Conservation (phyloP, 2,329 filamentous ascomycete species). For the Passalora sequoiae region DNA sequence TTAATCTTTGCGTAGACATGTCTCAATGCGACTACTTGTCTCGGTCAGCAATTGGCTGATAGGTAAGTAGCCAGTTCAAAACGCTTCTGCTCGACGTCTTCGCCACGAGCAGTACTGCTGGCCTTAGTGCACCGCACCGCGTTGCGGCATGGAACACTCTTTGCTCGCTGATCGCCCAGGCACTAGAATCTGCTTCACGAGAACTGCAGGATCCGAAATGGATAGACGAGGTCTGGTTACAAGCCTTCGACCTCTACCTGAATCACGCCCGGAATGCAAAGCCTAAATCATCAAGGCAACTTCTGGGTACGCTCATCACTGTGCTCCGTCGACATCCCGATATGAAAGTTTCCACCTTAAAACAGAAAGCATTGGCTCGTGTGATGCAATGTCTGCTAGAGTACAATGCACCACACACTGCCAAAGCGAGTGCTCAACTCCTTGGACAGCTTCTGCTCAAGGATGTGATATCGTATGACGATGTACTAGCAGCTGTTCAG, state of each 20-base stretch:
- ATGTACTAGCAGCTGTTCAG: slow-evolving; percentile 5
- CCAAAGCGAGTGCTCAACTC: slow-evolving; percentile 21
- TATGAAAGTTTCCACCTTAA: slow-evolving; percentile 1
- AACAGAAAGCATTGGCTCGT: slow-evolving; percentile 18
- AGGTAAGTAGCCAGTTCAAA: slow-evolving; percentile 23
- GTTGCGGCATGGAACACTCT: slow-evolving; percentile 46
- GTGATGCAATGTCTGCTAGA: slow-evolving; percentile 23
- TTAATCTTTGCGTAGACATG: background rate
- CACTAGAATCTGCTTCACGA: slow-evolving; percentile 28
- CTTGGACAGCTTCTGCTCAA: slow-evolving; percentile 17
- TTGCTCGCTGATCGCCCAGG: slow-evolving; percentile 42
- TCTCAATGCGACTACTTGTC: background rate
- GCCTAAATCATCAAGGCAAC: slow-evolving; percentile 44
- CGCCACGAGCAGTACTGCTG: slow-evolving; percentile 14
- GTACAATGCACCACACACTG: slow-evolving; percentile 13
- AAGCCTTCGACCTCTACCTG: slow-evolving; percentile 39
- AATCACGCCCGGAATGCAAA: slow-evolving; percentile 40
- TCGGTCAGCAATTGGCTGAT: slow-evolving; percentile 17
- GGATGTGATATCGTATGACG: slow-evolving; percentile 11
- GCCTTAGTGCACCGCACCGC: slow-evolving; percentile 35
- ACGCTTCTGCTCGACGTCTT: slow-evolving; percentile 20
- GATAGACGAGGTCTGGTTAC: slow-evolving; percentile 36
- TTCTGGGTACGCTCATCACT: slow-evolving; percentile 39
- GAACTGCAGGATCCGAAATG: slow-evolving; percentile 31
- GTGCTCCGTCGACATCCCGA: slow-evolving; percentile 30